Conservation (phyloP, 192 early-diverging fungal genomes). For the Phlyctochytrium arcticum region DNA sequence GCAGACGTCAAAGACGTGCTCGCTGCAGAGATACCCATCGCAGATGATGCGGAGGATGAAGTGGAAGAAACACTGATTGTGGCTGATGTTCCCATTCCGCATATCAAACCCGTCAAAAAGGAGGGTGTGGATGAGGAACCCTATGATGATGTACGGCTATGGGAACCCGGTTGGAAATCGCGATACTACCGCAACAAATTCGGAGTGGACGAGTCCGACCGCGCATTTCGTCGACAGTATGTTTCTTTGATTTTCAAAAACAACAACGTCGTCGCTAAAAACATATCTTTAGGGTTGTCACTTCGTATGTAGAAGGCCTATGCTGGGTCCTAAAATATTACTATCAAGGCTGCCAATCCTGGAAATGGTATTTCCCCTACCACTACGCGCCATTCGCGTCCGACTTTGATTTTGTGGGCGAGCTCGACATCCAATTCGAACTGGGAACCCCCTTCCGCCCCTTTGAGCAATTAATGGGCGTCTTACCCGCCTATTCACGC, state of each 20-base stretch:
- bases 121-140: constrained; percentile 44
- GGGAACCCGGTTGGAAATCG: constrained; percentile 73
- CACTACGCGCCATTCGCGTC: constrained; percentile 96
- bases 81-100: constrained; percentile 34
- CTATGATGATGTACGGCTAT: constrained; percentile 63
- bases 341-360: constrained; percentile 91
- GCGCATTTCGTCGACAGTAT: constrained; percentile 48
- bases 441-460: constrained; percentile 87
- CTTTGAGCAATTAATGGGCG: constrained; percentile 98
- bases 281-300: constrained; percentile 48
- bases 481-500: constrained; percentile 85
- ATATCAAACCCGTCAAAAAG: constrained; percentile 9
- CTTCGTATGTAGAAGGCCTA: constrained; percentile 84
- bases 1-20: too few species aligned
- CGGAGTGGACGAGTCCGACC: constrained; percentile 51
- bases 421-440: constrained; percentile 65
- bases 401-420: constrained; percentile 56
- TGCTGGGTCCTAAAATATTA: constrained; percentile 99
- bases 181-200: constrained; percentile 78
- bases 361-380: constrained; percentile 98
- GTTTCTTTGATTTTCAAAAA: too few species aligned
- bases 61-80: constrained; percentile 34
- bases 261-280: too few species aligned
- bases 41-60: constrained; percentile 32
- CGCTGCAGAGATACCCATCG: too few species aligned